Evolutionary conservation across 2,329 filamentous ascomycete species (phyloP), one percentile per base, ranked within the genome.

Genomic region (Cadophora luteo-olivacea): DNA sequence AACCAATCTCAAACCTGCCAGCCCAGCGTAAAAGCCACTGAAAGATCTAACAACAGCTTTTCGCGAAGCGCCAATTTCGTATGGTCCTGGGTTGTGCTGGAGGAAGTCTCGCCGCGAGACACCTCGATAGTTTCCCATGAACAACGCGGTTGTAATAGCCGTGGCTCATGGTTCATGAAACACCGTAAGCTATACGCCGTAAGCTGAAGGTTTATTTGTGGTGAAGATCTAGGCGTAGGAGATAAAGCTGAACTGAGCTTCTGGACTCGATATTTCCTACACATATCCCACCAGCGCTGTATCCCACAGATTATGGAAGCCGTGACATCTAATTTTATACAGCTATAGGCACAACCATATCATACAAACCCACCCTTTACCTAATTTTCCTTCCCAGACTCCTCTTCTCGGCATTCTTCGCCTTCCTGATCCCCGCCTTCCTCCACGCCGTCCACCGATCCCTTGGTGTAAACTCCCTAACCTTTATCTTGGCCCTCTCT

Each of bases 401-500:
- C 79, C 83, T 86, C 81, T 84, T 84, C 79, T 87, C 85, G 57
- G 81, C 82, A 77, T 80, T 83, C 72, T 79, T 81, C 74, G 82
- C 81, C 72, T 82, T 82, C 76, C 84, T 82, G 71, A 82, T 82
- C 66, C 79, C 79, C 65, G 82, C 81, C 83, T 87, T 90, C 77
- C 86, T 84, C 89, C 89, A 91, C 16, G 89, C 89, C 74, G 85
- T 80, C 83, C 86, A 92, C 49, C 78, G 70, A 75, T 79, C 87
- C 49, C 85, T 84, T 14, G 84, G 84, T 69, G 86, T 83, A 76
- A 88, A 88, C 68, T 82, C 83, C 69, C 85, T 82, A 75, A 89
- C 87, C 71, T 82, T 82, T 64, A 89, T 82, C 29, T 85, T 85
- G 29, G 85, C 85, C 77, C 83, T 84, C 79, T 91, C 88, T 6